Evolutionary conservation across 176 grass and related monocot genomes (phyloP).

Genomic region (Secale cereale): DNA sequence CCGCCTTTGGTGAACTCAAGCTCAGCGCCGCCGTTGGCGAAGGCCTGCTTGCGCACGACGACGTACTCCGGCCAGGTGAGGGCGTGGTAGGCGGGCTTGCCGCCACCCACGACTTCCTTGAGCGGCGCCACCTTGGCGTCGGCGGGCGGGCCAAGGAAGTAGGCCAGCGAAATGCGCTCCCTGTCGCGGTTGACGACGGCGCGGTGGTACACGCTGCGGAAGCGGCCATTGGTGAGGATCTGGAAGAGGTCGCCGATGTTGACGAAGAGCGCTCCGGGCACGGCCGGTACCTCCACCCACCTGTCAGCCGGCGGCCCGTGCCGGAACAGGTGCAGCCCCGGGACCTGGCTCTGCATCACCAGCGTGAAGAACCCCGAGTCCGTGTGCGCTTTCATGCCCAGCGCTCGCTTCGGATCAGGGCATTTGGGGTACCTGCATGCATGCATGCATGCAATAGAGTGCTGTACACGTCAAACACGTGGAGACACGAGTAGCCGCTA

Average conservation of each 20-base stretch:
- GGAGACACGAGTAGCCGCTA: too few relatives aligned
- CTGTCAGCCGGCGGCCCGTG: neutral
- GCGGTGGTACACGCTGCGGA: too few relatives aligned
- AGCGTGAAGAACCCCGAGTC: conserved; percentile 93
- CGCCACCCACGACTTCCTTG: conserved; percentile 19
- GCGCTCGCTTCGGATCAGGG: conserved; percentile 80
- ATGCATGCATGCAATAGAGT: too few relatives aligned
- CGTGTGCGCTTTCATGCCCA: conserved; percentile 84
- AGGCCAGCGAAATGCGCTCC: conserved; percentile 68
- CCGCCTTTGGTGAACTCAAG: neutral
- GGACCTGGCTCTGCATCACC: conserved; percentile 72
- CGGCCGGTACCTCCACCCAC: too few relatives aligned
- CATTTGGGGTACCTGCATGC: conserved; percentile 53
- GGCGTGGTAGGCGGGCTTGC: conserved; percentile 42
- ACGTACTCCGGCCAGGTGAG: conserved; percentile 94
- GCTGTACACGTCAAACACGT: too few relatives aligned
- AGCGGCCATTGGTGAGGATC: too few relatives aligned
- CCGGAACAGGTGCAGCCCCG: conserved; percentile 79
- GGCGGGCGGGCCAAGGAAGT: conserved; percentile 60
- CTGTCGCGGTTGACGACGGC: neutral
- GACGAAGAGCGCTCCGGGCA: too few relatives aligned
- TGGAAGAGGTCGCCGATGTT: too few relatives aligned
- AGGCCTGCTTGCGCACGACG: conserved; percentile 61
- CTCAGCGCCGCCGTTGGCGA: conserved; percentile 33
- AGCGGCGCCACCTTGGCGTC: conserved; percentile 55